Percentiles rank a stretch among this genome's conserved stretches.
phyloP scores from a whole-genome alignment of 1,139 yeast genomes.

The Debaryomyces coudertii region DNA sequence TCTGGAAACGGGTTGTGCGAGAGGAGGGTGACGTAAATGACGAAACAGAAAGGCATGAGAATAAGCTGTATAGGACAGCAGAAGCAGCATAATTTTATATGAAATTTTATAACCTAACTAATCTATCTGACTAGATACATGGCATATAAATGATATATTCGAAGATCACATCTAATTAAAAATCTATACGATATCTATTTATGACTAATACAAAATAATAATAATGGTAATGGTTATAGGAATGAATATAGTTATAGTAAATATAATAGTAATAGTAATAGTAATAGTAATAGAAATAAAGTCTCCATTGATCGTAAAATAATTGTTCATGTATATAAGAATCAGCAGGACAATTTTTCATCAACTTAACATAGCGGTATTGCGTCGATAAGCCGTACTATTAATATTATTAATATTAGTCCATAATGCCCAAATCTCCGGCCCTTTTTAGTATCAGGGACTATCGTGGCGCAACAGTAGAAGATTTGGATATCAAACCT shows the following conservation, averaged over 20 bases:
- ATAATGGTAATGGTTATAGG: no score
- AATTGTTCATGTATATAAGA: not conserved
- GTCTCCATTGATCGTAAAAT: not conserved
- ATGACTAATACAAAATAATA: not conserved
- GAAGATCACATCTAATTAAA: not conserved
- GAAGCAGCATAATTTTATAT: conserved; percentile 45
- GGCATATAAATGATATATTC: not conserved
- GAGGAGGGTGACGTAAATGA: conserved; percentile 45
- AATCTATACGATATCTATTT: not conserved
- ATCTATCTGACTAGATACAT: not conserved
- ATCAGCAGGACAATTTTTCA: not conserved
- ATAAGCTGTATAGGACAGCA: conserved; percentile 39
- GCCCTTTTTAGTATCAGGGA: conserved; percentile 38
- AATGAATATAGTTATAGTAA: no score
- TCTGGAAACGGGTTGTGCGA: conserved; percentile 63
- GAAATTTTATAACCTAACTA: not conserved
- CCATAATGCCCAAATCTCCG: conserved; percentile 13
- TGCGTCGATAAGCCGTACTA: not conserved
- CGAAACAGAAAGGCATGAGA: conserved; percentile 23
- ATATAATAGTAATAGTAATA: no score
- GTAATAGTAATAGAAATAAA: not conserved
- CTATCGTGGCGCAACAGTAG: conserved; percentile 59
- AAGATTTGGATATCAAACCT: conserved; percentile 64
- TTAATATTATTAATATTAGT: not conserved
- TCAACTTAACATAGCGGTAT: not conserved